Conservation (phyloP, 225 moss, liverwort and hornwort species). For the Ulota crispa region DNA sequence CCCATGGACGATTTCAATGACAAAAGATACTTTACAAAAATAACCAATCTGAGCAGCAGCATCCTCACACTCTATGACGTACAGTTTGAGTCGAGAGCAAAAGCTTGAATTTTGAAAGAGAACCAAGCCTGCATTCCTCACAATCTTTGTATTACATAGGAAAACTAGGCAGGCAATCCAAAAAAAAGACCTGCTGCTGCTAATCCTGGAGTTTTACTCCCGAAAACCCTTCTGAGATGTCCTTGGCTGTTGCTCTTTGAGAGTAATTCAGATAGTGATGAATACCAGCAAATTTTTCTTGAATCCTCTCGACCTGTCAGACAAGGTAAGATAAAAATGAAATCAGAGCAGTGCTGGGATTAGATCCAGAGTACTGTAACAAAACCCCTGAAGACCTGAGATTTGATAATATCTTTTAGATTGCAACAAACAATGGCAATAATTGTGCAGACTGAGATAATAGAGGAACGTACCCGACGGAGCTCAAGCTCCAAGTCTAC, state of each 20-base stretch:
- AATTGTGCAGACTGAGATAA: not conserved
- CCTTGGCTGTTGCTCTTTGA: constrained; percentile 34
- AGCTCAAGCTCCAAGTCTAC: constrained; percentile 83
- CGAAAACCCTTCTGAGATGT: constrained; percentile 43
- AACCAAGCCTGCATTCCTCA: constrained; percentile 19
- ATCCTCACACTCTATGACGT: constrained; percentile 25
- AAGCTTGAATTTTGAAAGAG: constrained; percentile 5
- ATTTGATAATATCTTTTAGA: not conserved
- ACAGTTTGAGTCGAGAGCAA: constrained; percentile 29
- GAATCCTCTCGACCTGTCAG: constrained; percentile 85
- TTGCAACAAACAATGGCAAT: not conserved
- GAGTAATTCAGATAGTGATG: constrained; percentile 70
- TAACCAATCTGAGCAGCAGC: constrained; percentile 25
- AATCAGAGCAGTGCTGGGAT: constrained; percentile 3
- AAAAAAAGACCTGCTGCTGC: not conserved
- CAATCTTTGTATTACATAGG: constrained; percentile 20
- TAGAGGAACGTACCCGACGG: constrained; percentile 62
- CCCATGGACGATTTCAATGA: not conserved
- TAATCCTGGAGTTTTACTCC: constrained; percentile 49
- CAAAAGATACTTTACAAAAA: constrained; percentile 12
- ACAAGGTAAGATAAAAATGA: not conserved
- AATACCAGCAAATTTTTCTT: constrained; percentile 85
- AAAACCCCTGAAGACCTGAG: not conserved
- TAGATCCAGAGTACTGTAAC: not conserved
- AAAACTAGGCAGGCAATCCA: constrained; percentile 4